These are phyloP conservation scores for Emiliania huxleyi DNA, from an alignment of 78 protist species.

Conservation along the genomic window DNA sequence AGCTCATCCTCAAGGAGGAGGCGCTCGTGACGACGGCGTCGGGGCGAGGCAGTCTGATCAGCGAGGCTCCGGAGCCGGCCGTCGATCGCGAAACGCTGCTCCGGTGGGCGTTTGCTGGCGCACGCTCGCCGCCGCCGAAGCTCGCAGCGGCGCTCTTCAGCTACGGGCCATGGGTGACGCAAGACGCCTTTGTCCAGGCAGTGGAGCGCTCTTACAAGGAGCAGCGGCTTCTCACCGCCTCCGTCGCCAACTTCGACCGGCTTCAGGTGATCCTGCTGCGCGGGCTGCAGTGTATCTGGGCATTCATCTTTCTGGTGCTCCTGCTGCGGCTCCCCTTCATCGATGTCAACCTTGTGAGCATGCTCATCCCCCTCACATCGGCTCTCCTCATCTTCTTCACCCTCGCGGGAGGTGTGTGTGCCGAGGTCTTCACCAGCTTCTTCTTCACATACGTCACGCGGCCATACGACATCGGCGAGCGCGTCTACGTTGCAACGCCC, in stretches of 20 bases:
- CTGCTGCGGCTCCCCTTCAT: background rate
- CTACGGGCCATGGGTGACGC: background rate
- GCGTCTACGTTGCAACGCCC: background rate
- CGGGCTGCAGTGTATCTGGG: too few species aligned
- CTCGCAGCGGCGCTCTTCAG: background rate
- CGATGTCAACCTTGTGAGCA: background rate
- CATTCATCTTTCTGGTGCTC: too few species aligned
- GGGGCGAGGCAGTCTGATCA: too few species aligned
- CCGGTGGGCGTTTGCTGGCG: background rate
- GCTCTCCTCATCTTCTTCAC: background rate
- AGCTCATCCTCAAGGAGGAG: background rate
- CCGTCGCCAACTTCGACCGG: background rate
- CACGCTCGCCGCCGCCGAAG: background rate
- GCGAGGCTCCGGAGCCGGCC: too few species aligned
- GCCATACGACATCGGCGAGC: constrained; percentile 13
- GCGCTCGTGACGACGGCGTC: too few species aligned
- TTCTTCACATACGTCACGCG: background rate
- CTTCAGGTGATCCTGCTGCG: background rate
- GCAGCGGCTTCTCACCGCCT: background rate
- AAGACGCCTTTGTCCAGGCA: background rate
- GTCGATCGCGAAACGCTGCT: background rate
- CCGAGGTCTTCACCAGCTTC: background rate
- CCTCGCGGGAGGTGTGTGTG: background rate
- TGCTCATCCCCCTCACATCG: background rate
- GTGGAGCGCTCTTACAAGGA: background rate